Conservation (phyloP, 345 rosid genomes). For the Moricandia moricandioides region DNA sequence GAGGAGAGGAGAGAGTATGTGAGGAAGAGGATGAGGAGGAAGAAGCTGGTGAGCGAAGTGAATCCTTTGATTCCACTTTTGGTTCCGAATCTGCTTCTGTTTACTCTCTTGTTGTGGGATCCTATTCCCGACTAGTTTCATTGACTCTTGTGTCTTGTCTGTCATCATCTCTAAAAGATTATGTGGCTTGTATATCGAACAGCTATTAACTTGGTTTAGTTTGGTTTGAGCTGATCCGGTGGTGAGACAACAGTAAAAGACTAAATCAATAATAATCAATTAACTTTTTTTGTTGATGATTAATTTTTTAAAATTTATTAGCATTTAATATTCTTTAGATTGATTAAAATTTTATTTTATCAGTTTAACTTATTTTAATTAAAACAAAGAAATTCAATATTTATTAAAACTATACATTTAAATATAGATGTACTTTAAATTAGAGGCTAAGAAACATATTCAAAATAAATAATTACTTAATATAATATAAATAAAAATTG, state of each 20-base stretch:
- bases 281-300: too few species aligned
- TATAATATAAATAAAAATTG: too few species aligned
- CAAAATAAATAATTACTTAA: too few species aligned
- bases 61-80: slow-evolving; percentile 56
- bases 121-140: slow-evolving; percentile 39
- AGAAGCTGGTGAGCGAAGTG: slow-evolving; percentile 41
- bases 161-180: background rate
- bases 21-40: slow-evolving; percentile 59
- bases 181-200: background rate
- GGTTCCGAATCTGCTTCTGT: slow-evolving; percentile 55
- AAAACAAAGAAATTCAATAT: too few species aligned
- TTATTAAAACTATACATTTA: too few species aligned
- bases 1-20: slow-evolving; percentile 51
- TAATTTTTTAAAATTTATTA: too few species aligned
- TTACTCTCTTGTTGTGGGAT: slow-evolving; percentile 58
- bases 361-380: too few species aligned
- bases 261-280: too few species aligned
- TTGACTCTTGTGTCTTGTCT: background rate
- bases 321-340: too few species aligned
- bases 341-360: too few species aligned
- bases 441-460: too few species aligned
- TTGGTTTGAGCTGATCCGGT: background rate
- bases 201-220: background rate
- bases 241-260: background rate
- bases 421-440: too few species aligned